Percentiles rank a stretch among this genome's conserved stretches.
These are phyloP conservation scores for Trichoderma atroviride DNA, from an alignment of 2,329 filamentous ascomycete genomes.

Conservation along the genomic window DNA sequence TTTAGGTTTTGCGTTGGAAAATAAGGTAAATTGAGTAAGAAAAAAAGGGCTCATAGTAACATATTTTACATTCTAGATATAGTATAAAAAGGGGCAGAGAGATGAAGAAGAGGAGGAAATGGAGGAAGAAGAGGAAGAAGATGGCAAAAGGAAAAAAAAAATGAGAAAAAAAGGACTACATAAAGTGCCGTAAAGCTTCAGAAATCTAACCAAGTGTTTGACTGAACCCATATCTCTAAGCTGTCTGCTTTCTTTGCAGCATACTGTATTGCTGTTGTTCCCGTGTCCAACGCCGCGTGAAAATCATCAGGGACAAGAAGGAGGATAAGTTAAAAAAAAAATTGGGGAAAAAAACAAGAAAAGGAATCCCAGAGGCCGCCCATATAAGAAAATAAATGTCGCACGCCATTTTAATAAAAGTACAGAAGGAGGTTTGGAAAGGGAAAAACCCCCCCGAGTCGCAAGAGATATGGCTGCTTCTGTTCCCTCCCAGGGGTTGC, in stretches of 20 bases:
- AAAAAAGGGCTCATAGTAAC: not conserved
- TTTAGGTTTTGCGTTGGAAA: conserved; percentile 53
- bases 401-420: conserved; percentile 14
- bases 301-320: conserved; percentile 2
- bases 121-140: conserved; percentile 15
- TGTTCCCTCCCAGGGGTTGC: not conserved
- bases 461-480: not conserved
- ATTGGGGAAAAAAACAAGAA: not conserved
- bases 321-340: not conserved
- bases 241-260: conserved; percentile 17
- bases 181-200: conserved; percentile 19
- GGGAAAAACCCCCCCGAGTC: not conserved
- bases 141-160: conserved; percentile 9
- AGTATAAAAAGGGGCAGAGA: not conserved
- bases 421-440: conserved; percentile 8
- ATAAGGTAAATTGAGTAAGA: conserved; percentile 31
- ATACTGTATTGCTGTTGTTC: conserved; percentile 1
- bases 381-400: not conserved
- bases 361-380: not conserved
- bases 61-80: conserved; percentile 27
- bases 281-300: conserved; percentile 20
- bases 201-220: conserved; percentile 4
- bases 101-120: conserved; percentile 26
- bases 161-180: conserved; percentile 26
- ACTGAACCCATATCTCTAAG: conserved; percentile 16